These are phyloP conservation scores for Globisporangium recalcitrans DNA, from an alignment of 352 stramenopile species.

Conservation along the genomic window DNA sequence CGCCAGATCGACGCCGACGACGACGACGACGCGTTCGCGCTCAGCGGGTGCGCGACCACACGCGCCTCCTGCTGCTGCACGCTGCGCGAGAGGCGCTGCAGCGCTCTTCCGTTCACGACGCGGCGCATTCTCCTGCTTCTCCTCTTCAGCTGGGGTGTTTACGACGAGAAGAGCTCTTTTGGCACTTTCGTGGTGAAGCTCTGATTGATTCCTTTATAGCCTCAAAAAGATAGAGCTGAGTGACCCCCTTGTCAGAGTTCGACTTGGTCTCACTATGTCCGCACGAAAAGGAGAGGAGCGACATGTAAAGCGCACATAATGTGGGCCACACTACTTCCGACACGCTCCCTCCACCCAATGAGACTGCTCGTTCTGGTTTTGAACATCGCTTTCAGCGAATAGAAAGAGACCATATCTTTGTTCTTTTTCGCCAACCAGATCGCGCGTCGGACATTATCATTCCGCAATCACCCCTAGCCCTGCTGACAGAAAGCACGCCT, in stretches of 20 bases:
- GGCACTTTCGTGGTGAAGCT: conserved; percentile 12
- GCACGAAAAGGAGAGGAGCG: background rate
- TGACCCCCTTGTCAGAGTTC: background rate
- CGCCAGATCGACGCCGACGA: conserved; percentile 6
- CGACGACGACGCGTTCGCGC: background rate
- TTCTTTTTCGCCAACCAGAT: background rate
- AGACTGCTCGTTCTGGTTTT: background rate
- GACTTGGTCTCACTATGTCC: background rate
- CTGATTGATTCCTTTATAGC: conserved; percentile 14
- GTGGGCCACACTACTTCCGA: conserved; percentile 11
- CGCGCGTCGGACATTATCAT: background rate
- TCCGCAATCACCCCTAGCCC: background rate
- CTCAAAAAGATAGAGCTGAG: background rate
- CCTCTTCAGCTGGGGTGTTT: conserved; percentile 5
- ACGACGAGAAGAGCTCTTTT: conserved; percentile 15
- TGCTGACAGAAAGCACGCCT: too few species aligned
- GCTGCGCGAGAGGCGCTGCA: conserved; percentile 37
- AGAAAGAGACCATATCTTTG: background rate
- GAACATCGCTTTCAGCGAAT: background rate
- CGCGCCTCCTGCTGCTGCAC: conserved; percentile 9
- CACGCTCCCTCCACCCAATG: conserved; percentile 13
- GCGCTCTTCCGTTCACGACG: conserved; percentile 31
- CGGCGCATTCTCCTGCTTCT: conserved; percentile 49
- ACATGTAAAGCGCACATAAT: background rate
- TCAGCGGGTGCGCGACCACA: background rate